phyloP scores from a whole-genome alignment of 2,329 filamentous ascomycete species.

The Juglanconis sp. region DNA sequence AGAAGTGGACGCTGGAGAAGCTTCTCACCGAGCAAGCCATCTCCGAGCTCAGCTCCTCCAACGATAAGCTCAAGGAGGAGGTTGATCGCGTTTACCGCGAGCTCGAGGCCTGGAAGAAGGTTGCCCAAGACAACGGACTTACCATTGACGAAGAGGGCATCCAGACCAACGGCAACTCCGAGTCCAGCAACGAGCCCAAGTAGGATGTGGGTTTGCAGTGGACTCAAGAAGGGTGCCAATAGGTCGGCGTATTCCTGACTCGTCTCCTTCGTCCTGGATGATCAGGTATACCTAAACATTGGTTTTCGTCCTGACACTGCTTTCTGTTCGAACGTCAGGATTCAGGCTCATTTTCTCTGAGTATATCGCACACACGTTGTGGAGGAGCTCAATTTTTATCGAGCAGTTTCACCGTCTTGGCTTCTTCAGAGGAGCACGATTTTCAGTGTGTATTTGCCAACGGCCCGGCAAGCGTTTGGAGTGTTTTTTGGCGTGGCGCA shows the following conservation, averaged over 20 bases:
- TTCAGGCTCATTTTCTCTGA: not conserved
- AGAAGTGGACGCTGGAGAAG: slow-evolving; percentile 92
- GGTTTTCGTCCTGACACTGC: not conserved
- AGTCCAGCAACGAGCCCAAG: slow-evolving; percentile 33
- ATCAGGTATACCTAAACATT: not conserved
- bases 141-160: slow-evolving; percentile 30
- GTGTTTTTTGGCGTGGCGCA: not conserved
- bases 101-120: slow-evolving; percentile 74
- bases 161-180: slow-evolving; percentile 20
- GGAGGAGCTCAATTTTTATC: too few relatives aligned
- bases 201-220: not conserved
- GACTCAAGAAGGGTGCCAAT: not conserved
- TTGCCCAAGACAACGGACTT: slow-evolving; percentile 59
- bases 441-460: not conserved
- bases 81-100: slow-evolving; percentile 76
- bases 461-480: not conserved
- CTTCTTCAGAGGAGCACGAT: not conserved
- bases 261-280: too few relatives aligned
- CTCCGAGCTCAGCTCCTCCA: slow-evolving; percentile 79
- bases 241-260: not conserved
- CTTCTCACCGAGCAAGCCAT: slow-evolving; percentile 85
- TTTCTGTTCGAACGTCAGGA: not conserved
- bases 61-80: slow-evolving; percentile 81
- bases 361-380: not conserved
- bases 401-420: not conserved